Percentiles rank a stretch among this genome's conserved stretches.
phyloP scores from a whole-genome alignment of 768 basidiomycete genomes.

The Candolleomyces eurysporus region DNA sequence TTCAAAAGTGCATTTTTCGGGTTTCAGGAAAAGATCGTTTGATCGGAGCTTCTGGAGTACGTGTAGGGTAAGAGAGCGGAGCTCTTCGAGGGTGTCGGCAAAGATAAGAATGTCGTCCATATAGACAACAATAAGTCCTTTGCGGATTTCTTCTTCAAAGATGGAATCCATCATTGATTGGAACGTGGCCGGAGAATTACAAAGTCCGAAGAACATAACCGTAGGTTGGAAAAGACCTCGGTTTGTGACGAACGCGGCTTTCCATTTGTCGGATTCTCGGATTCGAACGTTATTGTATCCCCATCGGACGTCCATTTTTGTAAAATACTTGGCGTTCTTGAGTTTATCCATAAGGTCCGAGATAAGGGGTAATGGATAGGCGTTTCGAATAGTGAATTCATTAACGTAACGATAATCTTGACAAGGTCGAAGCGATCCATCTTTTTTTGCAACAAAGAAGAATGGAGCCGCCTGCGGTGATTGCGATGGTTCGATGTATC shows the following conservation, averaged over 20 bases:
- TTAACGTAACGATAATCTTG: neutral
- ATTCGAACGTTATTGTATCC: neutral
- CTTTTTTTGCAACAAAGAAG: neutral
- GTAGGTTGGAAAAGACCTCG: neutral
- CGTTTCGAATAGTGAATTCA: neutral
- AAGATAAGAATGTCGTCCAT: too few species aligned
- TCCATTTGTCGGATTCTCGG: neutral
- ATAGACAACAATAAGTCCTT: too few species aligned
- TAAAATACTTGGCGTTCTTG: neutral
- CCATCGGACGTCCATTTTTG: neutral
- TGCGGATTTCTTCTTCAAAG: too few species aligned
- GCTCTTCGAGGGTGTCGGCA: neutral
- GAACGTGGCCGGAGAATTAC: neutral
- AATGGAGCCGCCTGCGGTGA: neutral
- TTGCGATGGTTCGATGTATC: neutral
- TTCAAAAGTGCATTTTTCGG: too few species aligned
- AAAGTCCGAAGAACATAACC: neutral
- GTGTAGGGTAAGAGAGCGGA: too few species aligned
- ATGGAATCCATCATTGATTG: constrained; percentile 1
- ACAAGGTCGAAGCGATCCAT: neutral
- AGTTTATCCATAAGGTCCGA: neutral
- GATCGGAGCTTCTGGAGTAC: too few species aligned
- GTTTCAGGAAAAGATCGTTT: too few species aligned
- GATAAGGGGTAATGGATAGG: neutral
- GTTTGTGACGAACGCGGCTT: neutral